Base-by-base conservation (phyloP, 495 filamentous ascomycete genomes). In the Xylaria palmicola region DNA sequence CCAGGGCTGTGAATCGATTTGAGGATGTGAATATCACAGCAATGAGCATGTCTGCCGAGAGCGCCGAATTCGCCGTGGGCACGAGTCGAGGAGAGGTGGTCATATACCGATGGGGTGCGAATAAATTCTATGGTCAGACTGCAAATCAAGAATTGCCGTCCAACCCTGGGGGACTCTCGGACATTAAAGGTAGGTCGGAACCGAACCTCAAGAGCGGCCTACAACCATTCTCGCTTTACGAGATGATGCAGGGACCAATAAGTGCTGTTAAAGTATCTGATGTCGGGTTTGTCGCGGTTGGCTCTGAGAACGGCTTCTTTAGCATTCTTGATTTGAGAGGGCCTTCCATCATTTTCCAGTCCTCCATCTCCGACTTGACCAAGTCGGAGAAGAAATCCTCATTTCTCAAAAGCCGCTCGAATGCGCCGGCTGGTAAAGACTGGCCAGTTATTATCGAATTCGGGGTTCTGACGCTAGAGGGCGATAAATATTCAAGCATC, bases 401-500 rank as follows among this genome's bases (percentile, higher is more conserved):
- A 55, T 87, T 97, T 41, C 71, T 84, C 30, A 75, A 73, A 40
- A 54, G 70, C 9, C 66, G 71, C 37, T 69, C 64, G 48, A 82
- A 79, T 52, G 75, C 74, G 17, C 72, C 82, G 29, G 72, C 73
- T 4, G 55, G 45, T 17, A 74, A 83, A 52, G 93, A 95, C 69
- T 96, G 86, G 86, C 85, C 86, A 29, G 90, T 87, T 6, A 77
- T 74, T 39, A 81, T 97, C 10, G 90, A 97, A 72, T 98, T 98
- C 77, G 91, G 90, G 59, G 90, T 97, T 29, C 88, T 98, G 86
- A 94, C 88, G 12, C 77, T 97, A 19, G 94, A 98, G 44, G 90
- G 88, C 0, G 93, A 97, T 74, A 88, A 90, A 62, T 98, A 96
- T 68, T 97, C 93, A 6, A 96, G 90, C 65, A 96, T 98, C 56